Conservation (phyloP, 1,284 basidiomycete species). For the Jaminaea rosea region DNA sequence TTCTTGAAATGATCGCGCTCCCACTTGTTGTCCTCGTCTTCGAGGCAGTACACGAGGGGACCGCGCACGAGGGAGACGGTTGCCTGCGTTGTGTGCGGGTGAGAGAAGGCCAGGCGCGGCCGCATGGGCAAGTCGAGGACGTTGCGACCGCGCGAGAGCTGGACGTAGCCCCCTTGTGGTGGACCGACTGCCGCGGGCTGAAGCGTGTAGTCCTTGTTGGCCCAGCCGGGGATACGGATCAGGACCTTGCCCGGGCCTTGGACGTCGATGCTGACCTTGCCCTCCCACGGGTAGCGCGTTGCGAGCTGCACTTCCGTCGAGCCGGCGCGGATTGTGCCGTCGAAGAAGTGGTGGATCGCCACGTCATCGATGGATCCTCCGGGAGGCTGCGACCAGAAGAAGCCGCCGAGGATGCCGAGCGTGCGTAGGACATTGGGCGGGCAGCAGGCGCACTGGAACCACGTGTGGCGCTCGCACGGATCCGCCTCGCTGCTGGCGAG, state of each 20-base stretch:
- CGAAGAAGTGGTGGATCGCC: conserved; percentile 14
- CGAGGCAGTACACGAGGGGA: conserved; percentile 15
- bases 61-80: conserved; percentile 8
- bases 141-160: conserved; percentile 2
- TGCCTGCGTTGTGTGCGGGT: conserved; percentile 6
- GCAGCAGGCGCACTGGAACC: conserved; percentile 17
- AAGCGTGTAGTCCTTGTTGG: conserved; percentile 5
- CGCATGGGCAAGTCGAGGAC: conserved; percentile 2
- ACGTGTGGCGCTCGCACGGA: conserved; percentile 12
- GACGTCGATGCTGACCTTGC: conserved; percentile 1
- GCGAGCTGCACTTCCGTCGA: conserved; percentile 7
- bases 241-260: neutral
- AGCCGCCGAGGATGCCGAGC: conserved; percentile 13
- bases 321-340: conserved; percentile 7
- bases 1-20: conserved; percentile 13
- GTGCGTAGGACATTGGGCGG: conserved; percentile 16
- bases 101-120: conserved; percentile 9
- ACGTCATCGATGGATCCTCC: neutral
- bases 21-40: conserved; percentile 15
- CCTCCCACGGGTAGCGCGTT: conserved; percentile 10
- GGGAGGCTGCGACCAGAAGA: conserved; percentile 6
- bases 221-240: conserved; percentile 11
- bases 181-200: neutral
- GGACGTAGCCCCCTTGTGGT: conserved; percentile 4
- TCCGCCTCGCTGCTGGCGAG: conserved; percentile 13